Evolutionary conservation across 2,329 filamentous ascomycete genomes (phyloP).

Genomic region (Trichoderma atroviride): DNA sequence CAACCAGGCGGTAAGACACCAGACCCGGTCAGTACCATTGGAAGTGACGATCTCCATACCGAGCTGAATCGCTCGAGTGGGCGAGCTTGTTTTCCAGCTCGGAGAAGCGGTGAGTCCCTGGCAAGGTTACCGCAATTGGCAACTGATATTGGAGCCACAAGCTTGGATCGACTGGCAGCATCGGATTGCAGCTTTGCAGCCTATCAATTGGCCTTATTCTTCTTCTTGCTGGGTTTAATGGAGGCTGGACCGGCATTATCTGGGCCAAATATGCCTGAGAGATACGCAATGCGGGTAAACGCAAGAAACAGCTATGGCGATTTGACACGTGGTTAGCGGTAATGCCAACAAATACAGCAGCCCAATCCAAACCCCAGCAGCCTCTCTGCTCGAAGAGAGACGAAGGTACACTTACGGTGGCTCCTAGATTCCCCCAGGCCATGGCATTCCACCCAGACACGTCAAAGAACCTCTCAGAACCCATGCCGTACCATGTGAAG

Average conservation of each 20-base stretch:
- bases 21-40: background rate
- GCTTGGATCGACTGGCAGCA: background rate
- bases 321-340: slow-evolving; percentile 15
- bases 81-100: background rate
- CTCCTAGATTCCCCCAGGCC: slow-evolving; percentile 73
- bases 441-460: slow-evolving; percentile 66
- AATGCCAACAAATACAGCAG: slow-evolving; percentile 4
- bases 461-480: slow-evolving; percentile 55
- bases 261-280: slow-evolving; percentile 62
- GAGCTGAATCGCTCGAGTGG: background rate
- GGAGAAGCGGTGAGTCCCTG: background rate
- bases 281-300: slow-evolving; percentile 57
- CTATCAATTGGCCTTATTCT: slow-evolving; percentile 9
- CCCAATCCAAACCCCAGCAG: background rate
- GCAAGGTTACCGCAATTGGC: background rate
- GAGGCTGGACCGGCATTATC: slow-evolving; percentile 34
- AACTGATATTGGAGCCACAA: background rate
- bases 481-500: slow-evolving; percentile 61
- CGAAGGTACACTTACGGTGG: slow-evolving; percentile 65
- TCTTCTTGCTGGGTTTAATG: slow-evolving; percentile 2
- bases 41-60: background rate
- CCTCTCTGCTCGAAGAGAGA: background rate
- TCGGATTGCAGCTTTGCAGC: background rate
- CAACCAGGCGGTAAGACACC: background rate
- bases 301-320: slow-evolving; percentile 55